Percentiles rank a stretch among this genome's conserved stretches.
phyloP scores from a whole-genome alignment of 2,329 filamentous ascomycete species.

The Xylariaceae sp. region DNA sequence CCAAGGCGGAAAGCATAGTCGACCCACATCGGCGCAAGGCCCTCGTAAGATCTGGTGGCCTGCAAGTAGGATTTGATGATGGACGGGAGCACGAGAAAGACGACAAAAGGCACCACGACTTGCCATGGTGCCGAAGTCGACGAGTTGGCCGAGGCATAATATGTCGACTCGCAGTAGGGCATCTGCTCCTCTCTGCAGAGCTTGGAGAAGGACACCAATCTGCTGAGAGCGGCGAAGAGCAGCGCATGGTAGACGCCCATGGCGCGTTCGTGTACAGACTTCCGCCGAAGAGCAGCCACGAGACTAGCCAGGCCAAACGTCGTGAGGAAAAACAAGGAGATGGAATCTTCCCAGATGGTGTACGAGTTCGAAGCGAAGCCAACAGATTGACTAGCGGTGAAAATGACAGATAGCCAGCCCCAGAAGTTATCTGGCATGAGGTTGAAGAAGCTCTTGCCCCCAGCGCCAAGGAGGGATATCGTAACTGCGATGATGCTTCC shows the following conservation, averaged over 20 bases:
- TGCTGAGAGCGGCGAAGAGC: conserved; percentile 72
- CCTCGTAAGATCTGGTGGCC: conserved; percentile 82
- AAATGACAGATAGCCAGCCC: conserved; percentile 79
- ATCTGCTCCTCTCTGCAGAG: conserved; percentile 97
- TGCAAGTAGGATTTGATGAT: conserved; percentile 75
- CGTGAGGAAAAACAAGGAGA: conserved; percentile 82
- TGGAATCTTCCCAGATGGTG: conserved; percentile 97
- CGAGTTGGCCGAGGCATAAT: conserved; percentile 85
- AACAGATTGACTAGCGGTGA: conserved; percentile 80
- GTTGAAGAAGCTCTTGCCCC: conserved; percentile 40
- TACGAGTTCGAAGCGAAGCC: conserved; percentile 98
- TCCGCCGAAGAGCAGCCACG: conserved; percentile 68
- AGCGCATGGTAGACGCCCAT: conserved; percentile 81
- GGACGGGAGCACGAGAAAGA: conserved; percentile 65
- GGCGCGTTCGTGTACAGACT: conserved; percentile 60
- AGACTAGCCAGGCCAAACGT: conserved; percentile 78
- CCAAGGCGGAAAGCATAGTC: conserved; percentile 71
- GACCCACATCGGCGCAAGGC: conserved; percentile 79
- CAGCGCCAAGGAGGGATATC: conserved; percentile 37
- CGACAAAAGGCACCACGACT: conserved; percentile 69
- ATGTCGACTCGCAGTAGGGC: conserved; percentile 92
- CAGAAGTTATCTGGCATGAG: conserved; percentile 71
- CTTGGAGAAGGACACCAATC: conserved; percentile 79
- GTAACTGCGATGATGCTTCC: conserved; percentile 39
- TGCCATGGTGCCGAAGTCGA: conserved; percentile 94